Percentiles rank a stretch among this genome's conserved stretches.
Conservation (phyloP, 1,139 yeast species). For the Geotrichum cucujoidarum region DNA sequence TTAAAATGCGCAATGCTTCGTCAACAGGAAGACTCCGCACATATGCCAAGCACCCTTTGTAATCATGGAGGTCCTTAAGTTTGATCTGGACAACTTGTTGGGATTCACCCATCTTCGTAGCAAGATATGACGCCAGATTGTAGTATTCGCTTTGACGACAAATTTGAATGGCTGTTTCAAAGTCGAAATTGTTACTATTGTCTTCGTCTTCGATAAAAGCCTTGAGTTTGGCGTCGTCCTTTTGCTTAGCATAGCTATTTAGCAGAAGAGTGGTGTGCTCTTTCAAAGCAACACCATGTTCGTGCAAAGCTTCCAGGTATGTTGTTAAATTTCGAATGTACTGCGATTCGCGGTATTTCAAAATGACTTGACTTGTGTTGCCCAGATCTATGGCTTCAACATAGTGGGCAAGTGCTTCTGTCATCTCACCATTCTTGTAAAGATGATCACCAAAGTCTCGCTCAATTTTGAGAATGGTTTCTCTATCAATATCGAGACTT, state of each 20-base stretch:
- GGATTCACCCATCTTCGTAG: slow-evolving; percentile 69
- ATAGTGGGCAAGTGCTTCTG: slow-evolving; percentile 67
- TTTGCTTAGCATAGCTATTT: slow-evolving; percentile 79
- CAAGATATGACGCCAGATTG: slow-evolving; percentile 63
- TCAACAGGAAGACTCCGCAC: slow-evolving; percentile 68
- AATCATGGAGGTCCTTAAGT: slow-evolving; percentile 60
- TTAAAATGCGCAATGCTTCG: slow-evolving; percentile 68
- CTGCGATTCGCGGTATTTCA: slow-evolving; percentile 80
- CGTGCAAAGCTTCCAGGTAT: slow-evolving; percentile 60
- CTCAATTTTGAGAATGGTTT: slow-evolving; percentile 47
- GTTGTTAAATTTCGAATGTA: slow-evolving; percentile 61
- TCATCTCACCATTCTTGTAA: slow-evolving; percentile 59
- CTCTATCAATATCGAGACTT: slow-evolving; percentile 40
- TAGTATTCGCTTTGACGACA: slow-evolving; percentile 75
- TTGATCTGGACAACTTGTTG: slow-evolving; percentile 73
- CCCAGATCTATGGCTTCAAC: slow-evolving; percentile 48
- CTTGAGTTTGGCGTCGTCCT: slow-evolving; percentile 54
- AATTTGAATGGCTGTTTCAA: slow-evolving; percentile 63
- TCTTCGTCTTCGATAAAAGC: slow-evolving; percentile 49
- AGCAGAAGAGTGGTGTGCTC: slow-evolving; percentile 80
- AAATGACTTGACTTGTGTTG: slow-evolving; percentile 66
- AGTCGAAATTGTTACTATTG: slow-evolving; percentile 49
- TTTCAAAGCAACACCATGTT: slow-evolving; percentile 50
- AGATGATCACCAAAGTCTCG: slow-evolving; percentile 67
- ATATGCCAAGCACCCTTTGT: slow-evolving; percentile 58